Conservation (phyloP, 805 yeast species). For the Ogataea angusta region DNA sequence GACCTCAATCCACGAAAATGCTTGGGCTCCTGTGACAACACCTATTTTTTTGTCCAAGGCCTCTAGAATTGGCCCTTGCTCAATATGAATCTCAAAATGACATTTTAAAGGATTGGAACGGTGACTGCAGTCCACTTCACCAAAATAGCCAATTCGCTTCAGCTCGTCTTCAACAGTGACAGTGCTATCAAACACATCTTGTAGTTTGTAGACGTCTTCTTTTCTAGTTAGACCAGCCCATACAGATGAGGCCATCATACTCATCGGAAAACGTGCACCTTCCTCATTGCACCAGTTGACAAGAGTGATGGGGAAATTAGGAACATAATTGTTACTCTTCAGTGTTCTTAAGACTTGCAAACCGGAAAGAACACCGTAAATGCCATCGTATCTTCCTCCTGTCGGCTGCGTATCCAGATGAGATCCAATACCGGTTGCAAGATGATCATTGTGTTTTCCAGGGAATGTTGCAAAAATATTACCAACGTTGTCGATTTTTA, state of each 20-base stretch:
- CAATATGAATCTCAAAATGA: constrained; percentile 73
- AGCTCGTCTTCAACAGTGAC: constrained; percentile 53
- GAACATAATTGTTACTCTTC: constrained; percentile 53
- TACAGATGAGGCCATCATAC: constrained; percentile 63
- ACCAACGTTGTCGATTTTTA: constrained; percentile 63
- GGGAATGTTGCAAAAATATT: constrained; percentile 65
- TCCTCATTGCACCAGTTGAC: constrained; percentile 77
- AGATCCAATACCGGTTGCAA: constrained; percentile 62
- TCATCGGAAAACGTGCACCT: constrained; percentile 73
- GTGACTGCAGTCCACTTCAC: constrained; percentile 46
- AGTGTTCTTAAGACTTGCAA: constrained; percentile 64
- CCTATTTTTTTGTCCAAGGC: constrained; percentile 55
- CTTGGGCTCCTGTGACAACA: constrained; percentile 64
- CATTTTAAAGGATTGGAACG: constrained; percentile 55
- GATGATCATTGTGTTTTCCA: constrained; percentile 39
- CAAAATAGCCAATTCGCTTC: constrained; percentile 60
- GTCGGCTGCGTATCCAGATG: constrained; percentile 78
- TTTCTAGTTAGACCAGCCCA: constrained; percentile 54
- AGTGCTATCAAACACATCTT: constrained; percentile 50
- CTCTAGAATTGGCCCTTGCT: constrained; percentile 73
- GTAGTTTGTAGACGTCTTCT: constrained; percentile 48
- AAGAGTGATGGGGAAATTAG: constrained; percentile 64
- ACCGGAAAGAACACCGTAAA: constrained; percentile 65
- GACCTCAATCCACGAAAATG: constrained; percentile 58
- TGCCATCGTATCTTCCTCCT: constrained; percentile 76